phyloP scores from a whole-genome alignment of 495 filamentous ascomycete species.

The Terfezia boudieri region DNA sequence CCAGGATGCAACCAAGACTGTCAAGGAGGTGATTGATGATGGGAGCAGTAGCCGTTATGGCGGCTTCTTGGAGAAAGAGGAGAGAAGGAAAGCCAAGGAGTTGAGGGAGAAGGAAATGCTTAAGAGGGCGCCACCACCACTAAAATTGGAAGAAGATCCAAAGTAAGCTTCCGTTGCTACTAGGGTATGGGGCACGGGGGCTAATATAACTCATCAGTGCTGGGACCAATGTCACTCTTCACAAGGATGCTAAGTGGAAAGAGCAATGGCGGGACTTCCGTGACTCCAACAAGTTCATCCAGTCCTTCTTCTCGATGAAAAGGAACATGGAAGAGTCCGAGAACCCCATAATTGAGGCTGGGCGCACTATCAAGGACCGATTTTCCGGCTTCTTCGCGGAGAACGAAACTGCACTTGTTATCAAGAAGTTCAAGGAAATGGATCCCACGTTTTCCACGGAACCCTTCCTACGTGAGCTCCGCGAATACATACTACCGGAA shows the following conservation, averaged over 20 bases:
- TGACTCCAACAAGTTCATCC: constrained; percentile 70
- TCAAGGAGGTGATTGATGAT: constrained; percentile 92
- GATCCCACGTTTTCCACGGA: constrained; percentile 90
- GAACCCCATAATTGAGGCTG: constrained; percentile 81
- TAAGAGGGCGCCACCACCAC: constrained; percentile 25
- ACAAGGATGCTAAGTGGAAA: constrained; percentile 93
- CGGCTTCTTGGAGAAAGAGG: constrained; percentile 89
- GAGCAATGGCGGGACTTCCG: constrained; percentile 86
- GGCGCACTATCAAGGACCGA: constrained; percentile 77
- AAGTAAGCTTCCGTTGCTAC: constrained; percentile 36
- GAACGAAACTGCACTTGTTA: constrained; percentile 88
- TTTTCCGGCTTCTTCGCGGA: constrained; percentile 93
- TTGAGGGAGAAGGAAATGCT: constrained; percentile 38
- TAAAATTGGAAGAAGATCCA: constrained; percentile 50
- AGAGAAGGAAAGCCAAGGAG: constrained; percentile 56
- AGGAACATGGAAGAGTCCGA: constrained; percentile 82
- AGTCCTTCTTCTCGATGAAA: constrained; percentile 64
- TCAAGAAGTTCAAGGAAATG: constrained; percentile 94
- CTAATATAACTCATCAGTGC: constrained; percentile 33
- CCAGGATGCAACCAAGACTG: constrained; percentile 43
- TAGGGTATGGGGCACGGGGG: constrained; percentile 5
- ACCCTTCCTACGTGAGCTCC: constrained; percentile 75
- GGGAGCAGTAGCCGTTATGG: constrained; percentile 90
- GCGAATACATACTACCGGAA: constrained; percentile 94
- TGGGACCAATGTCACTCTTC: constrained; percentile 77